These are phyloP conservation scores for Novakomyces olei DNA, from an alignment of 805 yeast species.

Conservation along the genomic window DNA sequence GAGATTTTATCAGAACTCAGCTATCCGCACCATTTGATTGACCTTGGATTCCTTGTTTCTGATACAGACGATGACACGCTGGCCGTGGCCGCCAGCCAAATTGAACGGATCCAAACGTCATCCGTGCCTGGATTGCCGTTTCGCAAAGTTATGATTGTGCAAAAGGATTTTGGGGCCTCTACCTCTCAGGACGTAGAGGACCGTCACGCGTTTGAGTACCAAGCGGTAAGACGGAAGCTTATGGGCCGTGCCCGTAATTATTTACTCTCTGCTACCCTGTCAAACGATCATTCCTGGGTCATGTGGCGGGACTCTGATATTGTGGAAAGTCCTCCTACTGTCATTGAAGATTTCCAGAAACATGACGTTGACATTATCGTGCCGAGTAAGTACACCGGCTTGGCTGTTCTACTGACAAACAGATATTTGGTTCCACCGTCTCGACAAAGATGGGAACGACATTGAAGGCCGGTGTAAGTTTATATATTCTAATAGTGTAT, in stretches of 20 bases:
- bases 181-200: conserved; percentile 86
- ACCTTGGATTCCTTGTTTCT: conserved; percentile 56
- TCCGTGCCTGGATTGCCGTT: conserved; percentile 36
- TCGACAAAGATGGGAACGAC: conserved; percentile 30
- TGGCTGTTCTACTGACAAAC: no score
- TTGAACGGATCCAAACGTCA: conserved; percentile 36
- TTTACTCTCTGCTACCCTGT: conserved; percentile 63
- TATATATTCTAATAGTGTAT: no score
- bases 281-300: conserved; percentile 84
- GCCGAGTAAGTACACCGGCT: no score
- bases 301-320: conserved; percentile 93
- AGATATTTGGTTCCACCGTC: conserved; percentile 77
- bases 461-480: no score
- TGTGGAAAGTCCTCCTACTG: conserved; percentile 60
- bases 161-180: conserved; percentile 80
- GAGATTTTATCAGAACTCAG: conserved; percentile 56
- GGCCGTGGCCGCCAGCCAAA: conserved; percentile 31
- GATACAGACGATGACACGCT: conserved; percentile 75
- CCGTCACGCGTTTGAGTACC: conserved; percentile 88
- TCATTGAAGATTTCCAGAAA: conserved; percentile 66
- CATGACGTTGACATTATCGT: conserved; percentile 76
- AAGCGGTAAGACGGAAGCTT: conserved; percentile 79
- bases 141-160: conserved; percentile 57
- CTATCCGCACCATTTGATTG: conserved; percentile 45
- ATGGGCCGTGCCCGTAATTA: conserved; percentile 95